Conservation (phyloP, 495 filamentous ascomycete genomes). For the Tuber indicum region DNA sequence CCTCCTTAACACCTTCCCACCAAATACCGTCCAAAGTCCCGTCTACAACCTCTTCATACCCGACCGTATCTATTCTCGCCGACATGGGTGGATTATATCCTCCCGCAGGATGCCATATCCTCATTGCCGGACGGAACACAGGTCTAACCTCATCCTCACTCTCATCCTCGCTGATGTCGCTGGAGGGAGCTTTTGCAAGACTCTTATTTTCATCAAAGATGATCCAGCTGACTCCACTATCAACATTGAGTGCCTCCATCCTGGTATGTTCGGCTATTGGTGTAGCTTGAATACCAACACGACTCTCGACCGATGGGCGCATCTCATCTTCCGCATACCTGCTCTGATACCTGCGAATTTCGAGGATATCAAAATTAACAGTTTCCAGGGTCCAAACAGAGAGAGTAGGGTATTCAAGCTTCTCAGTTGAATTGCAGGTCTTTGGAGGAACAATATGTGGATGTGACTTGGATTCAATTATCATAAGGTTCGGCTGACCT, state of each 20-base stretch:
- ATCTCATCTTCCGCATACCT: conserved; percentile 38
- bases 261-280: conserved; percentile 34
- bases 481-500: conserved; percentile 30
- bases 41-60: conserved; percentile 30
- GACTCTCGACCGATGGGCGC: conserved; percentile 26
- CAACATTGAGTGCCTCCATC: conserved; percentile 37
- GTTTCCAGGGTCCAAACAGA: conserved; percentile 37
- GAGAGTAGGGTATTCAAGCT: conserved; percentile 35
- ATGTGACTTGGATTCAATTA: conserved; percentile 38
- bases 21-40: conserved; percentile 26
- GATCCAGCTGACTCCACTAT: conserved; percentile 36
- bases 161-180: conserved; percentile 28
- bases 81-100: conserved; percentile 10
- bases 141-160: conserved; percentile 24
- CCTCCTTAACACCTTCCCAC: conserved; percentile 22
- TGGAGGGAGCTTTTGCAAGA: conserved; percentile 9
- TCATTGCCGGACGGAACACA: conserved; percentile 16
- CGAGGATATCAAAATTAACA: conserved; percentile 35
- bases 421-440: conserved; percentile 25
- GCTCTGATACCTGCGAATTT: conserved; percentile 35
- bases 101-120: conserved; percentile 27
- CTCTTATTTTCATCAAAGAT: conserved; percentile 38
- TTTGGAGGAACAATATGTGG: conserved; percentile 35
- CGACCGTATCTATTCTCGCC: conserved; percentile 32
- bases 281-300: conserved; percentile 14